Evolutionary conservation across 768 basidiomycete genomes (phyloP), one percentile per base, ranked within the genome.

Genomic region (Mycena sanguinolenta): DNA sequence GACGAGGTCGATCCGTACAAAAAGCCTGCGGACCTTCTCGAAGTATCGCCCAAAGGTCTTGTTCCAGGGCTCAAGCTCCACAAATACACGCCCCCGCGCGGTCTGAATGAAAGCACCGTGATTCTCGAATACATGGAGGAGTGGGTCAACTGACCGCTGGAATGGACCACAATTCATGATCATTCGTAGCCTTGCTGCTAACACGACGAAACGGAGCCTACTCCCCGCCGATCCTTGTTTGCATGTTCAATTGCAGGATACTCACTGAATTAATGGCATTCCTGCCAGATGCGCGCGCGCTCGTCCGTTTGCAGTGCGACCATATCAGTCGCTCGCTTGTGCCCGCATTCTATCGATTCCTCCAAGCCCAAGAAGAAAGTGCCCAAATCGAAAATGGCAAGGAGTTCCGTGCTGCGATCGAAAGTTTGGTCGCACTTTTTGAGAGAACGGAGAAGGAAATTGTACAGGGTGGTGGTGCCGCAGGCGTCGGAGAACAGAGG

Each of bases 1-100:
- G 93, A 91, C 74, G 93, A 94, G 79, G 91, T 94, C 32, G 91
- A 94, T 79, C 92, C 93, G 23, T 95, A 95, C 83, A 89, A 90
- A 80, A 96, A 95, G 73, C 92, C 94, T 0, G 79, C 88, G 58
- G 93, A 93, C 36, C 86, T 96, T 23, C 84, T 96, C n/a, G 89
- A 92, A 42, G 83, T 94, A 21, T 95, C 93, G 19, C 93, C 94
- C 1, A 94, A 93, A 74, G 94, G 95, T 0, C 85, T 96, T 4
- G 93, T 96, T 1, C 94, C 94, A 0, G 93, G 86, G 0, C 74
- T 93, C 32, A 87, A 85, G 73, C 78, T 94, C 63, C 80, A 89
- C 73, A 79, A 80, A 4, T 88, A 83, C 69, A 77, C 76, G 57
- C 91, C 90, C 0, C 88, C 91, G 0, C 82, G 88, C 38, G 87